Conservation (phyloP, 2,329 filamentous ascomycete species). For the Trichophyton simii region DNA sequence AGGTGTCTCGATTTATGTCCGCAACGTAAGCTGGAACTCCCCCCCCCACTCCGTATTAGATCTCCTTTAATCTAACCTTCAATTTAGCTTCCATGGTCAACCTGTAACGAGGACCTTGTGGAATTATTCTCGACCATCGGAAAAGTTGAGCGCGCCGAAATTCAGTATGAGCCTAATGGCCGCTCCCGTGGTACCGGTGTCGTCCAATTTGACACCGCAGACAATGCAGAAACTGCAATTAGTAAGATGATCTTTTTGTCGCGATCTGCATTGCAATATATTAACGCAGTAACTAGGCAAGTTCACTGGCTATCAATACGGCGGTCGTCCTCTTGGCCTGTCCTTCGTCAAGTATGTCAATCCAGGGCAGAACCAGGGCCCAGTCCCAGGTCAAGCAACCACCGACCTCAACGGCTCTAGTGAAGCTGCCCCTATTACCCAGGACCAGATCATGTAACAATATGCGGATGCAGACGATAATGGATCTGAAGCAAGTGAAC, state of each 20-base stretch:
- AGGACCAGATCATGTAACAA: slow-evolving; percentile 90
- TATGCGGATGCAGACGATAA: neutral
- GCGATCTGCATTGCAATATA: neutral
- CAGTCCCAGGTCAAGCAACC: slow-evolving; percentile 25
- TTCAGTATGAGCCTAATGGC: slow-evolving; percentile 94
- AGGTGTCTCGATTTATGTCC: slow-evolving; percentile 79
- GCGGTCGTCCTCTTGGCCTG: slow-evolving; percentile 81
- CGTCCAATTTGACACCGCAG: slow-evolving; percentile 74
- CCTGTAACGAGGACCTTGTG: slow-evolving; percentile 92
- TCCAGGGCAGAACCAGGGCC: slow-evolving; percentile 44
- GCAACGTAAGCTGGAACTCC: slow-evolving; percentile 58
- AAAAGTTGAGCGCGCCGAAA: slow-evolving; percentile 96
- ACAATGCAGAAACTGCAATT: slow-evolving; percentile 86
- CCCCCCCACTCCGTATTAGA: neutral
- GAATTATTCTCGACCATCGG: slow-evolving; percentile 97
- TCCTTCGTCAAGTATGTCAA: slow-evolving; percentile 90
- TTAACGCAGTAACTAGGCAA: slow-evolving; percentile 48
- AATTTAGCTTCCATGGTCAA: slow-evolving; percentile 84
- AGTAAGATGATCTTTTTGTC: slow-evolving; percentile 30
- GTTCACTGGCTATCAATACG: slow-evolving; percentile 96
- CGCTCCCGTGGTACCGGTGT: slow-evolving; percentile 91
- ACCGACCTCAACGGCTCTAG: slow-evolving; percentile 71
- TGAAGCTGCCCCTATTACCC: slow-evolving; percentile 54
- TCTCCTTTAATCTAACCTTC: neutral
- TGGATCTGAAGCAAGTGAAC: neutral